Conservation (phyloP, 1,139 yeast genomes). For the Blastobotrys buckinghamii region DNA sequence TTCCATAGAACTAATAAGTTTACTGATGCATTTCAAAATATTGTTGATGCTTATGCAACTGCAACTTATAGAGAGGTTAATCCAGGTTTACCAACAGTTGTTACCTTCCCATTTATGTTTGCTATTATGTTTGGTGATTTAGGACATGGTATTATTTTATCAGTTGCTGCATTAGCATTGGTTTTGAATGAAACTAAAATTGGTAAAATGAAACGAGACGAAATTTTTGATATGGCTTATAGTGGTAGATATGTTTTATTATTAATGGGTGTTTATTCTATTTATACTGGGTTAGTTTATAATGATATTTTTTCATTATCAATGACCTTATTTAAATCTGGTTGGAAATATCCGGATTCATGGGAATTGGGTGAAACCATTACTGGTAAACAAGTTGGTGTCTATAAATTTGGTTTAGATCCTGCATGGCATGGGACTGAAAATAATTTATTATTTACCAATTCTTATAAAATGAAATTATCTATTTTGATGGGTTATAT, state of each 20-base stretch:
- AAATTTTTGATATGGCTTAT: constrained; percentile 94
- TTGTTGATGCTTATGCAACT: constrained; percentile 92
- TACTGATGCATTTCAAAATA: constrained; percentile 84
- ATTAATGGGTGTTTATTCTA: constrained; percentile 88
- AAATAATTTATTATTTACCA: constrained; percentile 80
- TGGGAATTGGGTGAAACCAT: constrained; percentile 60
- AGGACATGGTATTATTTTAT: constrained; percentile 86
- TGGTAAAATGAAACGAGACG: constrained; percentile 71
- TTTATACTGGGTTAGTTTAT: constrained; percentile 89
- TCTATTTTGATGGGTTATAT: constrained; percentile 91
- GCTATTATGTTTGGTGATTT: constrained; percentile 99
- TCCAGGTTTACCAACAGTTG: constrained; percentile 90
- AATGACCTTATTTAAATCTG: constrained; percentile 76
- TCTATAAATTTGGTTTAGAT: constrained; percentile 82
- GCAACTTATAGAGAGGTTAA: constrained; percentile 94
- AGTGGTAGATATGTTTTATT: constrained; percentile 84
- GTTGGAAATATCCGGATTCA: constrained; percentile 86
- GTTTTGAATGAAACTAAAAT: constrained; percentile 65
- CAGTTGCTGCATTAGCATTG: constrained; percentile 63
- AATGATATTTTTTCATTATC: constrained; percentile 91
- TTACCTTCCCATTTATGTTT: constrained; percentile 97
- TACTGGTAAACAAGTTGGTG: constrained; percentile 57
- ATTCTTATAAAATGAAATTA: constrained; percentile 93
- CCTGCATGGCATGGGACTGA: constrained; percentile 98
- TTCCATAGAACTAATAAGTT: constrained; percentile 87